These are phyloP conservation scores for Clonostachys sp. DNA, from an alignment of 2,329 filamentous ascomycete species.

Conservation along the genomic window DNA sequence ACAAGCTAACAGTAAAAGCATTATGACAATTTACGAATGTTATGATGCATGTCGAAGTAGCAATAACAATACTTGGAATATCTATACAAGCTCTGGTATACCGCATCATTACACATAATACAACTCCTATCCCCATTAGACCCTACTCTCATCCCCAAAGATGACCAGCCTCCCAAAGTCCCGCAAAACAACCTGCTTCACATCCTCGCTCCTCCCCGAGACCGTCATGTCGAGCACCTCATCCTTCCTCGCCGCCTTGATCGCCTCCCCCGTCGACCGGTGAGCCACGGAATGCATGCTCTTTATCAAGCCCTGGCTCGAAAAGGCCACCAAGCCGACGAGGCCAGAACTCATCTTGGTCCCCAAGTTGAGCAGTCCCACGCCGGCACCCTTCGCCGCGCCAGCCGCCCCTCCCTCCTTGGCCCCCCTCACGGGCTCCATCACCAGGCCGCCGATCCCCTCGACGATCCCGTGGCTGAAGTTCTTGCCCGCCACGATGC, in stretches of 20 bases:
- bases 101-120: too few species aligned
- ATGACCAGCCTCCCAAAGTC: too few species aligned
- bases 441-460: neutral
- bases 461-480: neutral
- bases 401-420: neutral
- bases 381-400: neutral
- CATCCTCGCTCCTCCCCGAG: too few species aligned
- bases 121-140: too few species aligned
- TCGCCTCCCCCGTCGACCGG: neutral
- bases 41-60: too few species aligned
- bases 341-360: neutral
- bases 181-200: too few species aligned
- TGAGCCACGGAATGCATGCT: neutral
- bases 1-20: too few species aligned
- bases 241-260: neutral
- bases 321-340: neutral
- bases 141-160: too few species aligned
- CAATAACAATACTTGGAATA: too few species aligned
- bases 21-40: too few species aligned
- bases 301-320: neutral
- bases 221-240: neutral
- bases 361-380: neutral
- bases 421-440: neutral
- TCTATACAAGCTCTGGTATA: too few species aligned
- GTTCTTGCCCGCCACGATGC: neutral